Percentiles rank a stretch among this genome's conserved stretches.
phyloP scores from a whole-genome alignment of 192 early-diverging fungal genomes.

The Spinellus fusiger region DNA sequence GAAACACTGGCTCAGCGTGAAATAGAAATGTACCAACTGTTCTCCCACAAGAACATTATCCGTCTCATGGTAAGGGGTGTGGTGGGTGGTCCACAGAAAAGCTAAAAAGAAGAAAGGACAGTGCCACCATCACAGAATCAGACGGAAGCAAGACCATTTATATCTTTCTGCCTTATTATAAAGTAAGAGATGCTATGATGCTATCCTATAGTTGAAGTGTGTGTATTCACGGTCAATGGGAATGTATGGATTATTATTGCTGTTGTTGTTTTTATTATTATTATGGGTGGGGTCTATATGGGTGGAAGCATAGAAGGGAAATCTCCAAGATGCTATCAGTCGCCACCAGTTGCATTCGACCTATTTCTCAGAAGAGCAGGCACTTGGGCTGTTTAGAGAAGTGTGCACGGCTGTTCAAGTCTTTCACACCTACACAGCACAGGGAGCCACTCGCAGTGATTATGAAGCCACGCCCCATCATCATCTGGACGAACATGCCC shows the following conservation, averaged over 20 bases:
- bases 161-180: conserved; percentile 69
- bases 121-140: conserved; percentile 43
- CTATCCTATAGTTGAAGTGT: neutral
- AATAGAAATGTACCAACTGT: conserved; percentile 59
- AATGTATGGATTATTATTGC: conserved; percentile 50
- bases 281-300: conserved; percentile 45
- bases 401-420: conserved; percentile 53
- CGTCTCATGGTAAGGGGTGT: conserved; percentile 43
- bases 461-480: conserved; percentile 53
- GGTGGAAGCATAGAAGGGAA: conserved; percentile 49
- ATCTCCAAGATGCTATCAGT: conserved; percentile 53
- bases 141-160: conserved; percentile 52
- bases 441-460: conserved; percentile 41
- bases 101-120: conserved; percentile 36
- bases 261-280: neutral
- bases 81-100: neutral
- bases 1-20: conserved; percentile 60
- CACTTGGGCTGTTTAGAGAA: conserved; percentile 51
- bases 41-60: conserved; percentile 61
- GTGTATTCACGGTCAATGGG: too few species aligned
- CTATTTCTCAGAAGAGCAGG: conserved; percentile 48
- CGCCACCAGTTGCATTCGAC: conserved; percentile 42
- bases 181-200: conserved; percentile 19
- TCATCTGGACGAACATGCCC: conserved; percentile 48
- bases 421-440: conserved; percentile 56